phyloP scores from a whole-genome alignment of 257 asterid genomes.

The Gardenia jasminoides region DNA sequence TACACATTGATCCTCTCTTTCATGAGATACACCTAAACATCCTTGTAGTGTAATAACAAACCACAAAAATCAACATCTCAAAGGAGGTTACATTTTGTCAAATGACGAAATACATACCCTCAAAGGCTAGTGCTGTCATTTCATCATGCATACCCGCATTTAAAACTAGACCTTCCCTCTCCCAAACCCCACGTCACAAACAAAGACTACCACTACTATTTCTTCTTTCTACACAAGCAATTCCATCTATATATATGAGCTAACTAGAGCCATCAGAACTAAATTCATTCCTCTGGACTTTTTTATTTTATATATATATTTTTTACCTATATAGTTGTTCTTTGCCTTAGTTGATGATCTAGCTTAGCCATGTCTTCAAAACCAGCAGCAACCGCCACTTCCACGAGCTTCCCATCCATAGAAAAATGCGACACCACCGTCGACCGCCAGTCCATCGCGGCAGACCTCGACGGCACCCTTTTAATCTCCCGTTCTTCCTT shows the following conservation, averaged over 20 bases:
- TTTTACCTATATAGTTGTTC: not conserved
- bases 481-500: conserved; percentile 84
- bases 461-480: conserved; percentile 96
- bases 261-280: conserved; percentile 14
- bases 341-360: not conserved
- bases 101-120: conserved; percentile 6
- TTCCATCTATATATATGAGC: not conserved
- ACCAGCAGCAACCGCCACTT: conserved; percentile 39
- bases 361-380: conserved; percentile 28
- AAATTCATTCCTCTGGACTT: conserved; percentile 18
- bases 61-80: conserved; percentile 12
- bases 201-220: not conserved
- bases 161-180: conserved; percentile 59
- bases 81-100: conserved; percentile 16
- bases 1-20: not conserved
- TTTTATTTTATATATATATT: too few species aligned
- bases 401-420: conserved; percentile 74
- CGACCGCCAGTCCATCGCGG: conserved; percentile 63
- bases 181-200: conserved; percentile 16
- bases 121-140: conserved; percentile 16
- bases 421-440: conserved; percentile 62
- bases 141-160: conserved; percentile 25
- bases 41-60: not conserved
- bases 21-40: not conserved
- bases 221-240: not conserved